These are phyloP conservation scores for Candida freyschussii DNA, from an alignment of 1,139 yeast species.

Conservation along the genomic window DNA sequence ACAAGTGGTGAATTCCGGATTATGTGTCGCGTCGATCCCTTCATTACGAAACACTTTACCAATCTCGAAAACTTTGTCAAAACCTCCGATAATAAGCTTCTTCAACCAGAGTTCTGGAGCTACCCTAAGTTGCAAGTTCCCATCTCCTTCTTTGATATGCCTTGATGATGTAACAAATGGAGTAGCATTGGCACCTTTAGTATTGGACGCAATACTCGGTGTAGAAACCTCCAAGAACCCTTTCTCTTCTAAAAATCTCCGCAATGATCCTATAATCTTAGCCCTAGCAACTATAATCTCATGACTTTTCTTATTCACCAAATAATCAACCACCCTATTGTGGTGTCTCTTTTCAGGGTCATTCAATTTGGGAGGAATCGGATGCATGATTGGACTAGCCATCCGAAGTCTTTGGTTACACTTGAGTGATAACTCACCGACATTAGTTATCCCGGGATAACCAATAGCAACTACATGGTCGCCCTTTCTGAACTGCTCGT, in stretches of 20 bases:
- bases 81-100: constrained; percentile 73
- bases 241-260: constrained; percentile 50
- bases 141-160: constrained; percentile 37
- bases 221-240: constrained; percentile 82
- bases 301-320: constrained; percentile 49
- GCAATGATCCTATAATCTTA: constrained; percentile 45
- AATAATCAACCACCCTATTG: constrained; percentile 71
- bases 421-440: constrained; percentile 74
- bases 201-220: constrained; percentile 65
- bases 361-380: constrained; percentile 59
- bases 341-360: constrained; percentile 56
- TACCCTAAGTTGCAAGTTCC: constrained; percentile 54
- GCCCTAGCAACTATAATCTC: constrained; percentile 52
- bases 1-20: constrained; percentile 92
- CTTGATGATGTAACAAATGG: constrained; percentile 64
- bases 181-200: constrained; percentile 87
- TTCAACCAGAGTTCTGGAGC: constrained; percentile 97
- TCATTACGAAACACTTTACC: constrained; percentile 88
- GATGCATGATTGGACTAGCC: constrained; percentile 65
- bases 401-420: constrained; percentile 44
- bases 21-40: constrained; percentile 89
- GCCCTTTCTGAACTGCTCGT: constrained; percentile 55
- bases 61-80: constrained; percentile 81
- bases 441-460: constrained; percentile 64
- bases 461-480: constrained; percentile 68